Evolutionary conservation across 495 filamentous ascomycete genomes (phyloP).

Genomic region (Astrothelium subdiscretum): DNA sequence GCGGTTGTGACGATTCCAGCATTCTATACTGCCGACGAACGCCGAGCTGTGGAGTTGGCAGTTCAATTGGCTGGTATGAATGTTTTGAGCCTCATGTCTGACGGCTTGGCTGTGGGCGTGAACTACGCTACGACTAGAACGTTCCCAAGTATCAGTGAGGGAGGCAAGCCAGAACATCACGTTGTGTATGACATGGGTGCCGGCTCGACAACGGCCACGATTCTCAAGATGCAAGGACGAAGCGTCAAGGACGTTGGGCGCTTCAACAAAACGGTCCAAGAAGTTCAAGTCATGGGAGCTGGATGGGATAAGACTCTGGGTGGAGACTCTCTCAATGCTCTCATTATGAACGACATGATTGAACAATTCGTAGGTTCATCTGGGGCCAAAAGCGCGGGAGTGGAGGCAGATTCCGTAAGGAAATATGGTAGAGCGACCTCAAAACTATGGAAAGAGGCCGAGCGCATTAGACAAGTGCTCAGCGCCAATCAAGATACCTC

Average conservation of each 20-base stretch:
- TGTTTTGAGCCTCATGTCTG: conserved; percentile 72
- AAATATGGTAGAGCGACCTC: conserved; percentile 73
- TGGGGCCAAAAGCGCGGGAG: conserved; percentile 55
- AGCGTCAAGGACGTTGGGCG: conserved; percentile 85
- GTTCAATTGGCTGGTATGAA: conserved; percentile 80
- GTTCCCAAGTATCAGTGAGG: conserved; percentile 74
- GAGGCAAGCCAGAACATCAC: conserved; percentile 81
- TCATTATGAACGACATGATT: conserved; percentile 83
- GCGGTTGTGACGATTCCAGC: conserved; percentile 84
- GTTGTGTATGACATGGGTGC: conserved; percentile 97
- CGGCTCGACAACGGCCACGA: conserved; percentile 89
- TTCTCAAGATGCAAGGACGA: conserved; percentile 79
- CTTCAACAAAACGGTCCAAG: conserved; percentile 94
- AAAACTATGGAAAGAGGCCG: conserved; percentile 84
- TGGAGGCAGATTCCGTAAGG: conserved; percentile 47
- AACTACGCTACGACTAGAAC: conserved; percentile 88
- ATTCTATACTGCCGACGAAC: conserved; percentile 84
- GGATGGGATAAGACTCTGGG: conserved; percentile 87
- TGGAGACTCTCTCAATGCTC: conserved; percentile 76
- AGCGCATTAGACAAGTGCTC: conserved; percentile 75
- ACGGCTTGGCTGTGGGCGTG: conserved; percentile 83
- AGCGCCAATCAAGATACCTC: conserved; percentile 82
- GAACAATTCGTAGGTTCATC: conserved; percentile 59
- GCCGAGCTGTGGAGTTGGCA: conserved; percentile 66
- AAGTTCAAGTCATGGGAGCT: conserved; percentile 72